Evolutionary conservation across 805 yeast species (phyloP), one percentile per base, ranked within the genome.

Genomic region (Pichia eremophila): DNA sequence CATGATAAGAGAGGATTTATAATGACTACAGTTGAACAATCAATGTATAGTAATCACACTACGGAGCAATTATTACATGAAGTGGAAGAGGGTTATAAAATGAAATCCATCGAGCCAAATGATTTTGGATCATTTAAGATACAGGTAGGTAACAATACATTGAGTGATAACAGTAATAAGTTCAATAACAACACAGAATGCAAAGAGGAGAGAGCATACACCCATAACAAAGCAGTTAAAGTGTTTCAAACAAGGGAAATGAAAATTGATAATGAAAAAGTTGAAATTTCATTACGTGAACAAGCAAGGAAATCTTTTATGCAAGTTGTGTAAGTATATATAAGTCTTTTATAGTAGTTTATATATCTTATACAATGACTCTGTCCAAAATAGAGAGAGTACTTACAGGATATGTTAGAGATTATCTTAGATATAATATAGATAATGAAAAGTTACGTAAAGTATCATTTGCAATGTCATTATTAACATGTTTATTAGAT

Each of bases 401-500:
- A 7, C 64, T 76, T 34, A 75, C 81, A 0, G 59, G 61, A 31
- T 72, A 69, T 47, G 66, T 80, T 31, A 69, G 80, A 38, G 54
- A 58, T 11, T 61, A 66, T 47, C 63, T 81, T 18, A 66, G 71
- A 1, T 60, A 57, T 8, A 68, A 71, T 41, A 65, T 77, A 50
- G 68, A 78, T 7, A 63, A 66, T 10, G 57, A 59, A 10, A 64
- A 63, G 39, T 66, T 82, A 15, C 72, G 76, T 50, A 59, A 60
- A 22, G 51, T 70, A 19, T 80, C 91, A 15, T 84, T 84, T 56
- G 47, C 62, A 10, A 68, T 79, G 32, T 75, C 90, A 2, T 62
- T 85, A 39, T 36, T 74, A 15, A 73, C 86, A 45, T 85, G 96
- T 64, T 69, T 88, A 2, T 74, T 83, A 42, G 81, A 88, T 25